Evolutionary conservation across 305 asterid species (phyloP).

Genomic region (Fraxinus albicans): DNA sequence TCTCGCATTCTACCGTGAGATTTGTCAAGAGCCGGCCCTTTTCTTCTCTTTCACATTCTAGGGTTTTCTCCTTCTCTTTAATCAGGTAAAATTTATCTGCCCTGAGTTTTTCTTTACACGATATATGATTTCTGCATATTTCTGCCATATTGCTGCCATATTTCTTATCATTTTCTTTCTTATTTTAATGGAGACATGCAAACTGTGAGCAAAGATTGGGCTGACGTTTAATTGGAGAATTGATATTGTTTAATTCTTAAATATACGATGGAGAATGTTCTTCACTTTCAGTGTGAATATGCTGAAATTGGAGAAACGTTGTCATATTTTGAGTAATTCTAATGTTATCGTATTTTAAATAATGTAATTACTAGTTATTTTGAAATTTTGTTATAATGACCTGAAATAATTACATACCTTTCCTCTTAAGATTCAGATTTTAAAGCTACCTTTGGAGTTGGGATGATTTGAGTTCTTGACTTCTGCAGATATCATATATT

Average conservation of each 20-base stretch:
- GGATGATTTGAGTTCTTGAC: neutral
- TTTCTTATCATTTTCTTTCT: no score
- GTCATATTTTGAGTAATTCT: neutral
- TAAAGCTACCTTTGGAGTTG: neutral
- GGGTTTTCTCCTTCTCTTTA: no score
- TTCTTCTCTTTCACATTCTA: no score
- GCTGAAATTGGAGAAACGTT: neutral
- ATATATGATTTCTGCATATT: no score
- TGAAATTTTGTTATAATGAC: neutral
- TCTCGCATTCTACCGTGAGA: no score
- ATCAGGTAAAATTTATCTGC: no score
- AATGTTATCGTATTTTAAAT: neutral
- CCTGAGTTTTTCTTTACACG: no score
- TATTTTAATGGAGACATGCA: neutral
- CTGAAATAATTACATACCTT: neutral
- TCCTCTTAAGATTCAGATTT: neutral
- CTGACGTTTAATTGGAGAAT: constrained; percentile 16
- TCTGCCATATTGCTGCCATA: no score
- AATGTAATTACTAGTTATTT: neutral
- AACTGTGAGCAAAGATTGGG: neutral
- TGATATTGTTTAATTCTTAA: neutral
- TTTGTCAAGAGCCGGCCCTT: no score
- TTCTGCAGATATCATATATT: neutral
- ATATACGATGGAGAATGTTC: neutral
- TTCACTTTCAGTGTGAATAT: neutral